Evolutionary conservation across 2,329 filamentous ascomycete species (phyloP), one percentile per base, ranked within the genome.

Genomic region (Fusarium coicis): DNA sequence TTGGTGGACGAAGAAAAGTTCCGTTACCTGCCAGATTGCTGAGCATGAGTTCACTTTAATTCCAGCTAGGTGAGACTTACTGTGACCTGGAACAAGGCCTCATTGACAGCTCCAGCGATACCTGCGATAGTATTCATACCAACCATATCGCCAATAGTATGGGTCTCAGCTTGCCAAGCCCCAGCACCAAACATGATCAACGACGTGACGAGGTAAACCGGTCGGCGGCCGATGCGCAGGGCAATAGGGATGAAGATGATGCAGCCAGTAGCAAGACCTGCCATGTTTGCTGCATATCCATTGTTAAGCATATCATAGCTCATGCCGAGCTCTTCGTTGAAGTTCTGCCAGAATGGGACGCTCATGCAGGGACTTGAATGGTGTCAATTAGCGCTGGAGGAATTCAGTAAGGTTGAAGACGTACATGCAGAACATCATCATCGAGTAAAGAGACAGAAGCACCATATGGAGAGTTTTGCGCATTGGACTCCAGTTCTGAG

Each of bases 11-110:
- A 80, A 80, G 42, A 80, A 80, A 2, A 81, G 67, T 66, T 82
- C 80, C 0, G 74, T 71, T 4, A 74, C 72, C 72, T 43, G 7
- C 28, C 28, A 4, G 4, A 12, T 28, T n/a, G n/a, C n/a, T n/a
- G 16, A 26, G 28, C 4, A 39, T n/a, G 5, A 28, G 8, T 15
- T 28, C 11, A 3, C 23, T 7, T 19, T 10, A 1, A 4, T 4
- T 14, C 11, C 14, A 10, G 6, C 11, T 8, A 4, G 4, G 0
- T 14, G 0, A 10, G 16, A 4, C 65, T 1, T 40, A 79, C 78
- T 23, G 80, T 84, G 28, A 84, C 82, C 53, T 83, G 80, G 7
- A 78, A 78, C 15, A 82, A 79, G 3, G 80, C 78, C 56, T 84
- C 81, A 26, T 83, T 83, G 2, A 80, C 80, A 2, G 81, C 79